Percentiles rank a stretch among this genome's conserved stretches.
phyloP scores from a whole-genome alignment of 495 filamentous ascomycete genomes.

The Daldinia childiae region DNA sequence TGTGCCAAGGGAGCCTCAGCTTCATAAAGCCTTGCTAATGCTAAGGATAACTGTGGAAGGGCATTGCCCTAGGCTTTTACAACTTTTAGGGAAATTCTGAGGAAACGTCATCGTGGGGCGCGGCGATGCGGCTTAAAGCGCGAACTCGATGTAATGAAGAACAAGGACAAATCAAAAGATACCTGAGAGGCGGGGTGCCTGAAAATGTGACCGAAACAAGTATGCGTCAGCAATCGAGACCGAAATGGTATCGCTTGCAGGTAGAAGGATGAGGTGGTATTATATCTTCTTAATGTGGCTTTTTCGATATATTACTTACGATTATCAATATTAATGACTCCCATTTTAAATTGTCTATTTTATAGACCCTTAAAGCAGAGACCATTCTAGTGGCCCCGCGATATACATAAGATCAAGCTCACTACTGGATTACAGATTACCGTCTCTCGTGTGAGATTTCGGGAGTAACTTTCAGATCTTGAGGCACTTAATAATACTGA shows the following conservation, averaged over 20 bases:
- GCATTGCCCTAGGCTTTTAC: neutral
- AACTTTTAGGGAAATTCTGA: neutral
- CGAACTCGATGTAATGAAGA: conserved; percentile 8
- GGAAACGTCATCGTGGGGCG: conserved; percentile 10
- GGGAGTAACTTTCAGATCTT: neutral
- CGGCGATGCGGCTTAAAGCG: conserved; percentile 4
- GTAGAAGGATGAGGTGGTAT: conserved; percentile 25
- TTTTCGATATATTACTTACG: conserved; percentile 10
- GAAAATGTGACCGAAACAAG: conserved; percentile 21
- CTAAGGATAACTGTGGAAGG: neutral
- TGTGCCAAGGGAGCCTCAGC: neutral
- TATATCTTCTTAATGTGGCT: conserved; percentile 25
- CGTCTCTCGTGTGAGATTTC: neutral
- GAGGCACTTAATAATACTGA: neutral
- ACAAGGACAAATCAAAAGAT: conserved; percentile 1
- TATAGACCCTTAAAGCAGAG: neutral
- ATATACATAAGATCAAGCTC: neutral
- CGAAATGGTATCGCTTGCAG: conserved; percentile 1
- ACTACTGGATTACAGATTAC: neutral
- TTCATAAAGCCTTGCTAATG: conserved; percentile 3
- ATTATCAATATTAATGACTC: conserved; percentile 5
- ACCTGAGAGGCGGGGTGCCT: conserved; percentile 9
- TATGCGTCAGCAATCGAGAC: conserved; percentile 25
- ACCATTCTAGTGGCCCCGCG: neutral
- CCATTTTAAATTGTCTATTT: neutral